Evolutionary conservation across 2,329 filamentous ascomycete species (phyloP), one percentile per base, ranked within the genome.

Genomic region (Helminthosporium solani): DNA sequence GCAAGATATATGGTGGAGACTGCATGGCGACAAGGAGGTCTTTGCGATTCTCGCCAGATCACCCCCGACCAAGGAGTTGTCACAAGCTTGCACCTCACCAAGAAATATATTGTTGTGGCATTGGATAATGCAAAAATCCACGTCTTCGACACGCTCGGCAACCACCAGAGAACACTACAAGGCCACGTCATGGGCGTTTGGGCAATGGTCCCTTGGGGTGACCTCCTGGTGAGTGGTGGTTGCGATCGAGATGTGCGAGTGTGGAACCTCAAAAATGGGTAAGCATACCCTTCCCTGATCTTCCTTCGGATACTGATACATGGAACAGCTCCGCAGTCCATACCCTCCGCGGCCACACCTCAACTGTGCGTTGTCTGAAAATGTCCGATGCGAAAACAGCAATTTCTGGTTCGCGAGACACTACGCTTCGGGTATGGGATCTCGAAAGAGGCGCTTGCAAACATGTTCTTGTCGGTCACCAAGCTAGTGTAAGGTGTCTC

Each of bases 101-200:
- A 89, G 27, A 95, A 95, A 68, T 97, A 97, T 73, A 97, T 99
- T 62, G 90, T 99, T 38, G 90, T 97, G 53, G 94, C 94, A 40
- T 80, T 99, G 52, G 94, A 99, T 75, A 99, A 97, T 71, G 92
- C 94, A 30, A 95, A 95, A 75, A 99, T 99, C 36, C 94, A 99
- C 70, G 91, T 99, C 20, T 99, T 97, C 66, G 89, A 97, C 68
- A 91, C 90, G 0, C 84, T 94, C 56, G 94, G 94, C 27, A 85
- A 90, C 58, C 84, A 90, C 54, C 85, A 95, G 60, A 89, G 90
- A 67, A 96, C 90, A 2, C 75, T 99, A 21, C 87, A 94, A 64
- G 94, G 94, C 9, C 94, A 99, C 73, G 88, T 97, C 35, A 99
- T 99, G 94, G 94, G 94, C 33, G 94, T 99, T 16, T 99, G 94